Conservation (phyloP, 1,284 basidiomycete species). For the Amylostereum areolatum region DNA sequence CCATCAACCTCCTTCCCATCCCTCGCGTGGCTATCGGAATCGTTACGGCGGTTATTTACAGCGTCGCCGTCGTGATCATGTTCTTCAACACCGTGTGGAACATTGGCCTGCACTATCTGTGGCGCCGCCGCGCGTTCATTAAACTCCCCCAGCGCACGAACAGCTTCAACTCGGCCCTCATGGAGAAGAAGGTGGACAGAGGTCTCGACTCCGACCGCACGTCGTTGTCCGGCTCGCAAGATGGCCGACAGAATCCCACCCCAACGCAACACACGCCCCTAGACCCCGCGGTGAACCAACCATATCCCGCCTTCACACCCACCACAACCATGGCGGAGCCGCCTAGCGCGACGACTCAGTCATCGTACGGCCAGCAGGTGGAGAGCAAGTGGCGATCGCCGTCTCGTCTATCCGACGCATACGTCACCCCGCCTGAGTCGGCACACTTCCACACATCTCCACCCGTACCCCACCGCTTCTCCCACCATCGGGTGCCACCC, state of each 20-base stretch:
- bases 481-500: no score
- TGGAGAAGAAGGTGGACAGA: conserved; percentile 7
- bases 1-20: conserved; percentile 56
- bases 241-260: conserved; percentile 10
- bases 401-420: no score
- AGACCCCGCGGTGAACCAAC: conserved; percentile 9
- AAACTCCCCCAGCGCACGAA: conserved; percentile 17
- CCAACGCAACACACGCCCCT: conserved; percentile 6
- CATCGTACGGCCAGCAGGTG: conserved; percentile 13
- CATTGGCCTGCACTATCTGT: conserved; percentile 26
- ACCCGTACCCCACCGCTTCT: no score
- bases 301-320: conserved; percentile 12
- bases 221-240: not conserved
- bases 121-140: conserved; percentile 6
- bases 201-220: not conserved
- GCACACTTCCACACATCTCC: not conserved
- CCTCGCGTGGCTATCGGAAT: conserved; percentile 72
- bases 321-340: conserved; percentile 11
- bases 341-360: conserved; percentile 11
- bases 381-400: conserved; percentile 16
- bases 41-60: conserved; percentile 55
- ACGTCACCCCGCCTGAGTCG: no score
- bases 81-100: conserved; percentile 53
- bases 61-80: conserved; percentile 52
- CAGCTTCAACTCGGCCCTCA: not conserved